Evolutionary conservation across 371 early-diverging fungal species (phyloP), one percentile per base, ranked within the genome.

Genomic region (Rhizomucor pusillus): DNA sequence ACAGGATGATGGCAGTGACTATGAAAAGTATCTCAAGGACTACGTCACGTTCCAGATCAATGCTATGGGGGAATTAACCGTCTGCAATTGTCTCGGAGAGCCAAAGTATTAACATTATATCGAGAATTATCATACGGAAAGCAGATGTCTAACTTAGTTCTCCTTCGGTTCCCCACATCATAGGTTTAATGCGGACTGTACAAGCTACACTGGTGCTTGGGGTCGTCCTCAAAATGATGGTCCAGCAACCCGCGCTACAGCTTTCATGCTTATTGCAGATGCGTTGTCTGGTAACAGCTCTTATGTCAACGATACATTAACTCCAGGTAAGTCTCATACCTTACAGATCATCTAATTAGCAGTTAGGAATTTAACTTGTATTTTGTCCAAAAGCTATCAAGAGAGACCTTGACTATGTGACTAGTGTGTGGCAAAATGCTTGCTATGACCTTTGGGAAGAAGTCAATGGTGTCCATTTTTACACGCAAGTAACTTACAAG

Each of bases 211-310:
- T 14, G 57, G 57, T 12, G 46, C 57, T 24, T 57, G 57, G 57
- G 57, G 51, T 19, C 24, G 57, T 23, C 91, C 91, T 35, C 93
- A 93, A 65, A 86, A 87, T 56, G 94, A 93, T 60, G 92, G 91
- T 0, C 93, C 93, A 23, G 92, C 90, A 1, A 79, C 90, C 20
- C 81, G 93, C 1, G 88, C 85, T 0, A 61, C 66, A 5, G 55
- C 81, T 13, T 48, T 87, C n/a, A 71, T 81, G 0, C 33, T 56
- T 12, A 85, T 80, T 56, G 79, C 79, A 5, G 23, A 72, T 6
- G 54, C 63, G 34, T 69, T 49, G 35, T 39, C n/a, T 20, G 50
- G 24, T 25, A 49, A 56, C 22, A 33, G 37, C 10, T 43, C 49
- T 1, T 49, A 39, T 18, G 56, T 48, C 5, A 39, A 39, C 7